Base-by-base conservation (phyloP, 2,329 filamentous ascomycete species). In the Epichloe amarillans region DNA sequence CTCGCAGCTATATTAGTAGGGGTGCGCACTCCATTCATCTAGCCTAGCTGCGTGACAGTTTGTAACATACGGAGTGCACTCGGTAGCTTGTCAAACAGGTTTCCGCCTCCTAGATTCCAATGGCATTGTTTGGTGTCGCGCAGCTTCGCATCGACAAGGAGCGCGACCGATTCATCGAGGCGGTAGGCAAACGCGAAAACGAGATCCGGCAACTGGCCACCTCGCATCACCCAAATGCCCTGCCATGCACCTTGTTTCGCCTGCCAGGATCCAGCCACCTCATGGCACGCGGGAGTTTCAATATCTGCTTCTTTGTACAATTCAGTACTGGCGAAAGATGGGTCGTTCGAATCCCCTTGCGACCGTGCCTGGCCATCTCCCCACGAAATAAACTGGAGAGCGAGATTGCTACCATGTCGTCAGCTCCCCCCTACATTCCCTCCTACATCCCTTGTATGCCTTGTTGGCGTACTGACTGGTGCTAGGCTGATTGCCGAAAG, bases 271-370 rank as follows among this genome's bases (percentile, higher is more conserved):
- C 26, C 8, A 30, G 26, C 26, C 26, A 30, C 1, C 26, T 30
- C 8, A 10, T 30, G 26, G 41, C 33, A 2, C 33, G 46, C n/a
- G 46, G 46, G n/a, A 52, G 15, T 19, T 52, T 30, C 41, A 49
- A 52, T 15, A 41, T 49, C 21, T 52, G 40, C 40, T 52, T 39
- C 46, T 52, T 52, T 17, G 41, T 52, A 3, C 39, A 46, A 26
- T 45, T 46, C n/a, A 3, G 4, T 8, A 17, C 30, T 15, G 46
- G 46, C 15, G 45, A 45, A 17, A 19, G 39, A 49, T 49, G 46
- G 17, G 49, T 50, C 36, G 46, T 52, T 15, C 33, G 46, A 14
- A 46, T 49, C 11, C 50, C 50, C 14, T 14, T 52, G 19, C 40
- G 44, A 12, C 46, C 50, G 15, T 49, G 46, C 38, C 40, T 52